Evolutionary conservation across 305 asterid genomes (phyloP).

Genomic region (Fraxinus latifolia): DNA sequence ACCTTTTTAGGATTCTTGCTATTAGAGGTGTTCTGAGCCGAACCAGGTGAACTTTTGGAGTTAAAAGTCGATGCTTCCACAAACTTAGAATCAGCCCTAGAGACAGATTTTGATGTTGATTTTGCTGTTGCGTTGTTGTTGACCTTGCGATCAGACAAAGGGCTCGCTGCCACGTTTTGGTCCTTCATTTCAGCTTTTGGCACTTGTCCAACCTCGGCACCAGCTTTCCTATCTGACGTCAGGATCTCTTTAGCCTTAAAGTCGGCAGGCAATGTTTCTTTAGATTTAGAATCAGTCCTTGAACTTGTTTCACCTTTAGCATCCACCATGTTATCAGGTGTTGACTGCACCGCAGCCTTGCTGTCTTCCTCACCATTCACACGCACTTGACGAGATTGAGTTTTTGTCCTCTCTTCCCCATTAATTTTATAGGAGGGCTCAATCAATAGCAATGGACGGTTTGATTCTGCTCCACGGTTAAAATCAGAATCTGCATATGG

Average conservation of each 20-base stretch:
- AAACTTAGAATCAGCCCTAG: conserved; percentile 34
- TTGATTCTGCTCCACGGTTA: conserved; percentile 44
- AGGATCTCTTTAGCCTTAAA: conserved; percentile 26
- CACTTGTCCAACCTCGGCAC: conserved; percentile 41
- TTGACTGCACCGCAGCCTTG: conserved; percentile 44
- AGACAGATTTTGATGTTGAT: conserved; percentile 30
- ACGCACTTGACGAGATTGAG: conserved; percentile 41
- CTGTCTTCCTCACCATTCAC: conserved; percentile 43
- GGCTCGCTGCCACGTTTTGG: conserved; percentile 29
- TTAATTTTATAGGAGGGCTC: conserved; percentile 73
- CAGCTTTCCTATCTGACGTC: conserved; percentile 29
- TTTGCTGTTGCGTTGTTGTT: conserved; percentile 30
- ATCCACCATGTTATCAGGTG: conserved; percentile 40
- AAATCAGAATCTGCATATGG: conserved; percentile 60
- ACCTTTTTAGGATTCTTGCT: conserved; percentile 40
- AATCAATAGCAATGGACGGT: conserved; percentile 49
- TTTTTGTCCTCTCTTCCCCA: conserved; percentile 63
- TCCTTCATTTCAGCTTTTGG: conserved; percentile 39
- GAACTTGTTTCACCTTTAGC: conserved; percentile 36
- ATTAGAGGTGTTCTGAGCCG: conserved; percentile 12
- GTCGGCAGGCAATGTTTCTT: conserved; percentile 3
- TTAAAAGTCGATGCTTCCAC: conserved; percentile 32
- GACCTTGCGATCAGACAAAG: conserved; percentile 37
- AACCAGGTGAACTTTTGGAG: conserved; percentile 31
- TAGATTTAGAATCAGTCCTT: conserved; percentile 28